A percentile compares a stretch with the other conserved stretches of the same genome.
Evolutionary conservation across 176 grass and related monocot genomes (phyloP).

Genomic region (Canna indica): DNA sequence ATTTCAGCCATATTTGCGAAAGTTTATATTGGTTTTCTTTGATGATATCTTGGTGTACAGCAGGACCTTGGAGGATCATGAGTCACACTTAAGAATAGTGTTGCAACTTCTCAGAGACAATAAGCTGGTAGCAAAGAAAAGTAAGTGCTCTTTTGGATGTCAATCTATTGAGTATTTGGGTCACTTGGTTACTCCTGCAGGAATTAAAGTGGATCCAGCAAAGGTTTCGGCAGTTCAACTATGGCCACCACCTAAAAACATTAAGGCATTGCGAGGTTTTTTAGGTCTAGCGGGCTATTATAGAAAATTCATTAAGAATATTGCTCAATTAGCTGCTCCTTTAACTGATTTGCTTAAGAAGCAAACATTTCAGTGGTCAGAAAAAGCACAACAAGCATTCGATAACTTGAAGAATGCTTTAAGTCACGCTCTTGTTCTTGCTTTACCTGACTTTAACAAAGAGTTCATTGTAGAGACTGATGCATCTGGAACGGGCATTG

Average conservation of each 20-base stretch:
- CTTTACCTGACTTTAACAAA: neutral
- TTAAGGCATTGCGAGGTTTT: neutral
- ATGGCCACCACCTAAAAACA: rapidly evolving
- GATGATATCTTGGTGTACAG: too few relatives aligned
- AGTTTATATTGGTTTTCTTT: too few relatives aligned
- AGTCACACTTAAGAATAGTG: neutral
- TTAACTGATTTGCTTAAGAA: neutral
- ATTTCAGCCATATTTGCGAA: too few relatives aligned
- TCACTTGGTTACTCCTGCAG: neutral
- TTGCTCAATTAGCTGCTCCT: neutral
- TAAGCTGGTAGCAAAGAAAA: neutral
- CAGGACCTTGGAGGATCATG: too few relatives aligned
- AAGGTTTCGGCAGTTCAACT: rapidly evolving
- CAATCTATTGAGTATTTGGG: slow-evolving; percentile 1
- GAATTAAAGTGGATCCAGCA: neutral
- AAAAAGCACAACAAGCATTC: neutral
- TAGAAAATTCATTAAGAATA: neutral
- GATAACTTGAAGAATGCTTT: neutral
- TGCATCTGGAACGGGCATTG: neutral
- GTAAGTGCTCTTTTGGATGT: neutral
- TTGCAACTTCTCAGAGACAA: neutral
- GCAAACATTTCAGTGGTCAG: neutral
- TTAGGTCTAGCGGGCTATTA: neutral
- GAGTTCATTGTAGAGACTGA: neutral
- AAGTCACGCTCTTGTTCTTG: neutral